Base-by-base conservation (phyloP, 73 alveolate species). In the Durusdinium trenchii region DNA sequence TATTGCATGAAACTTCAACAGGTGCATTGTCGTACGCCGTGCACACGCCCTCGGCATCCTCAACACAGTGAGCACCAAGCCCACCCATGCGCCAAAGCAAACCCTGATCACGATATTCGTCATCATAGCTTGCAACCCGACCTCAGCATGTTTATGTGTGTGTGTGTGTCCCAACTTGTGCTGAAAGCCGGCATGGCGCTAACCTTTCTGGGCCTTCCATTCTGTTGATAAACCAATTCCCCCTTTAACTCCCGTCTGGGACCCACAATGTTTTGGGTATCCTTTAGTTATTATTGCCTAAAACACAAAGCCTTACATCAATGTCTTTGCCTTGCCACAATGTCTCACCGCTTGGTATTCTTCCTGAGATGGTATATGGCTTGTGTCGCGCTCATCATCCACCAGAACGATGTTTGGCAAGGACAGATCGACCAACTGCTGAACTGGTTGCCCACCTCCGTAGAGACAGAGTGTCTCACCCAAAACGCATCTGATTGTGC, bases 91-190 rank as follows among this genome's bases (percentile, higher is more conserved):
- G 99, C 94, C 91, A 73, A 9, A 94, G 99, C 83, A 94, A 61
- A 84, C 99, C 99, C 93, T 94, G 99, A 54, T 94, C 99, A n/a
- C 99, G 91, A 60, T 94, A 94, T 81, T 94, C 99, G 67, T 94
- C 99, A 43, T 94, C 99, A 43, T 94, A 94, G 81, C 94, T 91
- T 36, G 98, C 98, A 16, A 91, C 98, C 82, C 98, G 87, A 43
- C 98, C 98, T 91, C 45, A 40, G 51, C 40, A n/a, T n/a, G n/a
- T n/a, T n/a, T n/a, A n/a, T n/a, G n/a, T n/a, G n/a, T n/a, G n/a
- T n/a, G n/a, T n/a, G n/a, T n/a, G n/a, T n/a, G n/a, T n/a, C n/a
- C n/a, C n/a, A n/a, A n/a, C n/a, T n/a, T n/a, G n/a, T n/a, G n/a
- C n/a, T n/a, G n/a, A n/a, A n/a, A n/a, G n/a, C n/a, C n/a, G n/a